Base-by-base conservation (phyloP, 257 asterid species). In the Cinchona pubescens region DNA sequence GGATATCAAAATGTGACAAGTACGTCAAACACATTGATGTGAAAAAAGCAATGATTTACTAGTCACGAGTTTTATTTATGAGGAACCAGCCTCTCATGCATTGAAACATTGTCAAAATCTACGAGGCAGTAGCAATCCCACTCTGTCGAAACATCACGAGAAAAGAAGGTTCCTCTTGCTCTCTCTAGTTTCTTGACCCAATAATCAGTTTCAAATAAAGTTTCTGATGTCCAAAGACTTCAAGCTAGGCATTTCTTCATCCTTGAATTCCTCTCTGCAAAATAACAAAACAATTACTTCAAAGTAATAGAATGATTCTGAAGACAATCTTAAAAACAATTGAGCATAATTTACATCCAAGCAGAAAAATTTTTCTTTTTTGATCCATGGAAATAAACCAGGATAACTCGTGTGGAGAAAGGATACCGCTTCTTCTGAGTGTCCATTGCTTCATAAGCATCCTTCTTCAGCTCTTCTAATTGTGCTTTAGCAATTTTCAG, bases 401-500 rank as follows among this genome's bases (percentile, higher is more conserved):
- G 27, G 51, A n/a, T 34, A n/a, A 71, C 2, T 21, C 30, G 72
- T 46, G 19, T 9, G 43, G 30, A 48, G 72, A 58, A 43, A 58
- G 53, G 30, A 55, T 88, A 93, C 97, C 92, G 67, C 83, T 92
- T 90, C 89, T 88, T 90, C 83, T 94, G 97, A 74, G 97, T 87
- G 40, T 90, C 97, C 99, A 94, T 94, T 75, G 97, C 99, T 78
- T 94, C 97, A 69, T 83, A 4, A 45, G 87, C 90, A 43, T 92
- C 96, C 88, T 94, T 94, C 85, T 92, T 86, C 86, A 94, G 83
- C 80, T 90, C 96, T 79, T 88, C 96, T 59, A 92, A 83, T 66
- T 94, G 97, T 42, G 96, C 97, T 85, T 90, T 92, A 2, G 99
- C 95, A 60, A 94, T 83, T 77, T 92, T 94, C 2, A 87, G 90